phyloP scores from a whole-genome alignment of 345 rosid genomes.

The Eucalyptus victrix region DNA sequence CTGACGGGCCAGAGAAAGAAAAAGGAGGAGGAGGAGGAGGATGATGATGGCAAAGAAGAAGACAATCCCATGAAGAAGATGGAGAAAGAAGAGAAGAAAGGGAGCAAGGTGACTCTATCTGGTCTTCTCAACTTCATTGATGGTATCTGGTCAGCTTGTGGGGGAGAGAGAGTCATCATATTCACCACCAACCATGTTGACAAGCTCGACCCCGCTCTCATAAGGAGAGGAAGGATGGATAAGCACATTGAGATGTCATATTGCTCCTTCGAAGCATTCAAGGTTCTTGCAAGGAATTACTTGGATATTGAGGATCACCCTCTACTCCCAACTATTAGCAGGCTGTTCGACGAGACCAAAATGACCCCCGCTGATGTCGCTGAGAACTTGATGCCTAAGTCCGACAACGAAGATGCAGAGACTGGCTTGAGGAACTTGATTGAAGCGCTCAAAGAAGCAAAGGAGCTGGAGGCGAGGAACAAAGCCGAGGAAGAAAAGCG shows the following conservation, averaged over 20 bases:
- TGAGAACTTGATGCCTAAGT: slow-evolving; percentile 7
- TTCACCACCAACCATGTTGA: slow-evolving; percentile 8
- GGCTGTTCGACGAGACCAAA: not conserved
- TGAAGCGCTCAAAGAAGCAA: not conserved
- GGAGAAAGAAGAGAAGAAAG: not conserved
- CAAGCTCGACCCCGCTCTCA: slow-evolving; percentile 8
- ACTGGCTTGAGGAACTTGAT: not conserved
- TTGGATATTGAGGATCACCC: not conserved
- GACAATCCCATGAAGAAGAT: not conserved
- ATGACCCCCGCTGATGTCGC: slow-evolving; percentile 8
- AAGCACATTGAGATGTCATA: slow-evolving; percentile 6
- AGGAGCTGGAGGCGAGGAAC: not conserved
- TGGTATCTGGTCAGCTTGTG: slow-evolving; percentile 12
- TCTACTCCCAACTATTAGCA: not conserved
- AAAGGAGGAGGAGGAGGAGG: not conserved
- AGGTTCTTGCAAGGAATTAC: not conserved
- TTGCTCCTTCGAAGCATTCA: not conserved
- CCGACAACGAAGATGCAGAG: not conserved
- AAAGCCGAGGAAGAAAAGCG: not conserved
- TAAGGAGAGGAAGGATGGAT: slow-evolving; percentile 13
- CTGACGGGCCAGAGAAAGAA: slow-evolving; percentile 4
- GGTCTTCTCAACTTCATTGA: slow-evolving; percentile 9
- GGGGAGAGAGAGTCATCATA: slow-evolving; percentile 1
- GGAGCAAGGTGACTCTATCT: slow-evolving; percentile 5
- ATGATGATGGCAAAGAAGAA: not conserved